phyloP scores from a whole-genome alignment of 2,329 filamentous ascomycete genomes.

The Colletotrichum tabaci region DNA sequence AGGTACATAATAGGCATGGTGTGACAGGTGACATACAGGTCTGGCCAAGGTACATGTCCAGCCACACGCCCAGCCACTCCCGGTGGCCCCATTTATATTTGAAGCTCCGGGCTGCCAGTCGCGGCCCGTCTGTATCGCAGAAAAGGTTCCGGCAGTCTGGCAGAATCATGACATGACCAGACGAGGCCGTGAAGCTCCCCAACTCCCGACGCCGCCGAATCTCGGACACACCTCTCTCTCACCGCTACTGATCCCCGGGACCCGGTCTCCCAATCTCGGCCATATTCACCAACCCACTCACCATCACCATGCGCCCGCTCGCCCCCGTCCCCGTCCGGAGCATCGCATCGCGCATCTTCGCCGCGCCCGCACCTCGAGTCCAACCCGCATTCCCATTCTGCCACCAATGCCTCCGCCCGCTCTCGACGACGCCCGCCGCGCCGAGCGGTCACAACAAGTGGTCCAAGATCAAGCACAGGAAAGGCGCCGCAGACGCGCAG shows the following conservation, averaged over 20 bases:
- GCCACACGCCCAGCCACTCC: slow-evolving; percentile 31
- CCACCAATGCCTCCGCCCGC: slow-evolving; percentile 63
- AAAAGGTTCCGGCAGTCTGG: not conserved
- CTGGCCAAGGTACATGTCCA: not conserved
- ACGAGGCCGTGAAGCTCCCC: slow-evolving; percentile 6
- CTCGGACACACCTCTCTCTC: slow-evolving; percentile 1
- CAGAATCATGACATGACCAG: slow-evolving; percentile 18
- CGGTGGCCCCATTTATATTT: slow-evolving; percentile 18
- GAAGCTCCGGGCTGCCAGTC: slow-evolving; percentile 29
- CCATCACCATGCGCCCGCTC: slow-evolving; percentile 31
- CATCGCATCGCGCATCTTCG: slow-evolving; percentile 21
- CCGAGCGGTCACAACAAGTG: slow-evolving; percentile 89
- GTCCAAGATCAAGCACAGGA: slow-evolving; percentile 97
- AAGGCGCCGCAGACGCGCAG: slow-evolving; percentile 85
- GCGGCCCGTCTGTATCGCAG: slow-evolving; percentile 20
- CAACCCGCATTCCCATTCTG: slow-evolving; percentile 59
- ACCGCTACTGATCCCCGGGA: too few relatives aligned
- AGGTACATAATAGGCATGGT: not conserved
- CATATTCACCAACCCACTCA: not conserved
- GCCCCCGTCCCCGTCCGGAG: slow-evolving; percentile 14
- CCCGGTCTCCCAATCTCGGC: too few relatives aligned
- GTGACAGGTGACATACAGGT: not conserved
- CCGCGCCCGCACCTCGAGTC: slow-evolving; percentile 9
- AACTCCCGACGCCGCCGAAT: not conserved
- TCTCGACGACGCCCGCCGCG: slow-evolving; percentile 60